Conservation (phyloP, 306 rosid species). For the Quercus glauca region DNA sequence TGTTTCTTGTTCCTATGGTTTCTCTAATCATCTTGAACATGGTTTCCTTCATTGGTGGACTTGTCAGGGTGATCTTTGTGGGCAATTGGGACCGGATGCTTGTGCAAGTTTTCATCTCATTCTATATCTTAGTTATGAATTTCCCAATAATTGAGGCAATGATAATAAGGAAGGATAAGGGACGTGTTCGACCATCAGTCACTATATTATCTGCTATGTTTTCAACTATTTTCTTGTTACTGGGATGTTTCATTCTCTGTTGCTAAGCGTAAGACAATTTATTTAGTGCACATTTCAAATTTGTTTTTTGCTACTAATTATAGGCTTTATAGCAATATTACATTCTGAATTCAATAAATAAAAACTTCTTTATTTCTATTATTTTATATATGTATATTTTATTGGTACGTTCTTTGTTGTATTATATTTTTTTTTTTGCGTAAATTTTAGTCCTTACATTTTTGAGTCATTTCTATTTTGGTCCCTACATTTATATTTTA, state of each 20-base stretch:
- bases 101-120: constrained; percentile 31
- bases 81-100: constrained; percentile 36
- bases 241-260: constrained; percentile 2
- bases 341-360: too few relatives aligned
- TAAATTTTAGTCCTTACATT: too few relatives aligned
- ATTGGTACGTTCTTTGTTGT: too few relatives aligned
- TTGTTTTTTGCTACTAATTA: too few relatives aligned
- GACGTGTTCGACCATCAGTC: constrained; percentile 16
- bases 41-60: constrained; percentile 40
- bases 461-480: too few relatives aligned
- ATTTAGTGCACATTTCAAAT: too few relatives aligned
- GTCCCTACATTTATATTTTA: too few relatives aligned
- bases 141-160: constrained; percentile 32
- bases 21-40: constrained; percentile 40
- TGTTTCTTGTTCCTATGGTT: constrained; percentile 57
- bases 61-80: constrained; percentile 24
- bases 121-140: constrained; percentile 6
- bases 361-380: too few relatives aligned
- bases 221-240: not conserved
- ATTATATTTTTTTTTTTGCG: too few relatives aligned
- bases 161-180: constrained; percentile 25
- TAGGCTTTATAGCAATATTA: too few relatives aligned
- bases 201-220: not conserved
- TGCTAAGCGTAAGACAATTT: too few relatives aligned
- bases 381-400: too few relatives aligned